These are phyloP conservation scores for Penicillium oxalicum DNA, from an alignment of 2,329 filamentous ascomycete species.

Conservation along the genomic window DNA sequence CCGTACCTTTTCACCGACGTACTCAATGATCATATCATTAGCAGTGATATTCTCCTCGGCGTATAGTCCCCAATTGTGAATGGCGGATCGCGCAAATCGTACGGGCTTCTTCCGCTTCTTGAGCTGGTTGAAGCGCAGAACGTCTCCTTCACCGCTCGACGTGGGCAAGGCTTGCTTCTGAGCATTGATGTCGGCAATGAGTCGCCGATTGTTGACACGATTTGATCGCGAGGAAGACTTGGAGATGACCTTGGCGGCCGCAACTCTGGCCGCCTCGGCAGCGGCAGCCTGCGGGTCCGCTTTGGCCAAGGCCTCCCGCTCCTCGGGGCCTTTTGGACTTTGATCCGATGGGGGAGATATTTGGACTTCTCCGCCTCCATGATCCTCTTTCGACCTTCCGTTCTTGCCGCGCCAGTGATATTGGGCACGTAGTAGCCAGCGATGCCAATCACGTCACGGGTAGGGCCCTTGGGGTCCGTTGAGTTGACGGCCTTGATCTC, in stretches of 20 bases:
- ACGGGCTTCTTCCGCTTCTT: constrained; percentile 99
- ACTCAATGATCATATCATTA: constrained; percentile 99
- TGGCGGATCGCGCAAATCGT: constrained; percentile 93
- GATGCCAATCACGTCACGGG: constrained; percentile 50
- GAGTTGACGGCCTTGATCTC: constrained; percentile 65
- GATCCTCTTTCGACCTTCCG: constrained; percentile 91
- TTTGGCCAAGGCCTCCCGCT: constrained; percentile 67
- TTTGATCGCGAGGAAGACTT: constrained; percentile 90
- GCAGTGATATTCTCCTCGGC: constrained; percentile 95
- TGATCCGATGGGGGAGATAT: constrained; percentile 95
- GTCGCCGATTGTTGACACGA: constrained; percentile 89
- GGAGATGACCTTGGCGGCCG: constrained; percentile 71
- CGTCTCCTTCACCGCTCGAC: constrained; percentile 74
- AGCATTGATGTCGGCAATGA: constrained; percentile 89
- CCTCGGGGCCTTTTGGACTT: constrained; percentile 84
- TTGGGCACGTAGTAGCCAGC: constrained; percentile 79
- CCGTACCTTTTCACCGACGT: constrained; percentile 93
- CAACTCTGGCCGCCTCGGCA: constrained; percentile 64
- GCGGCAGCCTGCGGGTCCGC: constrained; percentile 62
- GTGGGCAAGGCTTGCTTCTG: constrained; percentile 72
- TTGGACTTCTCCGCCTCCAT: constrained; percentile 96
- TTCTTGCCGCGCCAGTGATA: constrained; percentile 74
- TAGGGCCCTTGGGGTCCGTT: constrained; percentile 50
- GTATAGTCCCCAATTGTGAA: constrained; percentile 98
- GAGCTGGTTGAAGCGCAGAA: constrained; percentile 95